Conservation (phyloP, 257 asterid species). For the Leonotis leonurus region DNA sequence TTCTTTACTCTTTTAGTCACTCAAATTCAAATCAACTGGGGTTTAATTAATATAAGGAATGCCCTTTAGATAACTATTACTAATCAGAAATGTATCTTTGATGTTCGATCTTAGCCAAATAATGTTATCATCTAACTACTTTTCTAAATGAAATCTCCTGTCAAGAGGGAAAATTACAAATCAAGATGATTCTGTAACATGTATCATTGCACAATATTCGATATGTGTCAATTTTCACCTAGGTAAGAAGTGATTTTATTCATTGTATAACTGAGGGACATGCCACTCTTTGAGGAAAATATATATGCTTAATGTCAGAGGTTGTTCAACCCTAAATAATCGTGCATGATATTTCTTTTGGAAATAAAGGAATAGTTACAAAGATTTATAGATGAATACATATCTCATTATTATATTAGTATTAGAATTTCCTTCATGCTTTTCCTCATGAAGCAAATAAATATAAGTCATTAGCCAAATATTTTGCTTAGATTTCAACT, state of each 20-base stretch:
- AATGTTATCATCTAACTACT: background rate
- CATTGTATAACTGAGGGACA: background rate
- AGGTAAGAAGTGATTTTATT: background rate
- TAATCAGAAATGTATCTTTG: background rate
- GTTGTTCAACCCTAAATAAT: background rate
- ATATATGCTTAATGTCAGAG: background rate
- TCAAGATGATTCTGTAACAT: background rate
- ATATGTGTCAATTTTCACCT: background rate
- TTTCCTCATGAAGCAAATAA: background rate
- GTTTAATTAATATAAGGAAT: background rate
- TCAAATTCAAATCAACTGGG: background rate
- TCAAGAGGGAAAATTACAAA: background rate
- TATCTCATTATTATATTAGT: background rate
- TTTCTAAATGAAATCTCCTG: background rate
- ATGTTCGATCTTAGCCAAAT: background rate
- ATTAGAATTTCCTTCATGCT: background rate
- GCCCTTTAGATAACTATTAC: background rate
- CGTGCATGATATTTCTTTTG: background rate
- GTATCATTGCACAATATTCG: background rate
- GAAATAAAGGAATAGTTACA: background rate
- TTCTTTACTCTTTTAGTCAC: slow-evolving; percentile 5
- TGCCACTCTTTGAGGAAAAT: background rate
- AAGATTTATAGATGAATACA: background rate
- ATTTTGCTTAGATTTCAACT: background rate
- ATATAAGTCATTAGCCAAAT: background rate